Evolutionary conservation across 768 basidiomycete species (phyloP).

Genomic region (Termitomyces sp.): DNA sequence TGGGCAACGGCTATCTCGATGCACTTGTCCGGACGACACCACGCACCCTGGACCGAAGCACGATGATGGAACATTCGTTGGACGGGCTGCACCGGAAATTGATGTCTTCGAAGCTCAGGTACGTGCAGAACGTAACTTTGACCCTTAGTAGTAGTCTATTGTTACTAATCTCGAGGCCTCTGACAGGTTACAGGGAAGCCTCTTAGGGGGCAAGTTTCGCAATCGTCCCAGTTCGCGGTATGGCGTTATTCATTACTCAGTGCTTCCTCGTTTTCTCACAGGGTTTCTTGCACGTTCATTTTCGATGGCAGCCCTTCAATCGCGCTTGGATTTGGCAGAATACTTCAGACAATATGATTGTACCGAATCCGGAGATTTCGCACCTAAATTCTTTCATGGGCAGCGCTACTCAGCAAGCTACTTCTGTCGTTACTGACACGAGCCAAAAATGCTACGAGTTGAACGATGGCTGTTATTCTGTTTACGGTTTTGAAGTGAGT

Average conservation of each 20-base stretch:
- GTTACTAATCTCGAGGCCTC: not conserved
- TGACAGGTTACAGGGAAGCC: conserved; percentile 41
- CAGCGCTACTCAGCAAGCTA: conserved; percentile 70
- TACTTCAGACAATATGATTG: conserved; percentile 48
- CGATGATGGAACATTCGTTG: conserved; percentile 68
- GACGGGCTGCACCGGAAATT: conserved; percentile 81
- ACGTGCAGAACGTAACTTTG: conserved; percentile 5
- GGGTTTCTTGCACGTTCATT: conserved; percentile 1
- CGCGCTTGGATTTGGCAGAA: conserved; percentile 66
- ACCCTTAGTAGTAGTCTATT: conserved; percentile 9
- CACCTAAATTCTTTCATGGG: conserved; percentile 62
- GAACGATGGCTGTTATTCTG: conserved; percentile 52
- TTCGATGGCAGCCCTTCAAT: conserved; percentile 58
- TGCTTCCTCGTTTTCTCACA: conserved; percentile 1
- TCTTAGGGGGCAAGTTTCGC: conserved; percentile 65
- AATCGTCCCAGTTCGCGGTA: conserved; percentile 77
- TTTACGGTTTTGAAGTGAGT: conserved; percentile 72
- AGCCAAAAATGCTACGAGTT: conserved; percentile 67
- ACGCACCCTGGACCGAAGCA: conserved; percentile 76
- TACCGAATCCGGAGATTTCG: conserved; percentile 51
- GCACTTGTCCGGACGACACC: conserved; percentile 71
- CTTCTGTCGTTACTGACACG: conserved; percentile 67
- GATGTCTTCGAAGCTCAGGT: conserved; percentile 82
- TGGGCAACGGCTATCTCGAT: conserved; percentile 76
- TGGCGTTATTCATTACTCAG: conserved; percentile 19